Base-by-base conservation (phyloP, 306 rosid species). In the Elaeagnus macrophylla region DNA sequence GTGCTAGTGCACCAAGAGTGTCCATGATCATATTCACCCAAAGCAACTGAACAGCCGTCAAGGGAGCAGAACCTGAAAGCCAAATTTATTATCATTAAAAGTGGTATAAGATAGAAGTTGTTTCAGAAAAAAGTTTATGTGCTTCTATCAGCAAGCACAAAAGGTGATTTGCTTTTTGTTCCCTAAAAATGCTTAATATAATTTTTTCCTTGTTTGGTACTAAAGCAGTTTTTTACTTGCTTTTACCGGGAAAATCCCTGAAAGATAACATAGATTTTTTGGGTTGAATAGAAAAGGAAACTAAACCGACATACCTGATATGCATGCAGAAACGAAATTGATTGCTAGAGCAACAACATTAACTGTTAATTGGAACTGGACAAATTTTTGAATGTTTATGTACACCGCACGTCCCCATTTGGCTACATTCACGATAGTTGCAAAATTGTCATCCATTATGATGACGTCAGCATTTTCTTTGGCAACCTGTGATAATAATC, bases 1-100 rank as follows among this genome's bases (percentile, higher is more conserved):
- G 76, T 46, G 99, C 99, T 72, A 91, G 64, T 35, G 99, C 99
- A 46, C 99, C 99, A 46, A 91, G 85, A 45, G 99, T 87, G 82
- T 91, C 99, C 99, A 91, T 91, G 56, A 91, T 91, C 89, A 91
- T 78, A 82, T 91, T 91, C 36, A 87, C 99, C 99, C 99, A 91
- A 46, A 91, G 95, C 76, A 91, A 54, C 64, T 91, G 99, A 44
- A 91, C 99, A 41, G 93, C 96, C 15, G 99, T 91, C 61, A 91
- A 85, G 39, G 99, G 99, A 64, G 96, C 89, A 67, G 95, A 83
- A 54, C 99, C 99, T 91, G 79, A 73, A 75, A 70, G 63, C 37
- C 17, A 62, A 58, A 75, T 64, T 43, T 6, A 13, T 64, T 37
- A 60, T 47, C 2, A 6, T 25, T 25, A 25, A 25, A 25, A 25